Conservation (phyloP, 495 filamentous ascomycete species). For the Sporormia fimetaria region DNA sequence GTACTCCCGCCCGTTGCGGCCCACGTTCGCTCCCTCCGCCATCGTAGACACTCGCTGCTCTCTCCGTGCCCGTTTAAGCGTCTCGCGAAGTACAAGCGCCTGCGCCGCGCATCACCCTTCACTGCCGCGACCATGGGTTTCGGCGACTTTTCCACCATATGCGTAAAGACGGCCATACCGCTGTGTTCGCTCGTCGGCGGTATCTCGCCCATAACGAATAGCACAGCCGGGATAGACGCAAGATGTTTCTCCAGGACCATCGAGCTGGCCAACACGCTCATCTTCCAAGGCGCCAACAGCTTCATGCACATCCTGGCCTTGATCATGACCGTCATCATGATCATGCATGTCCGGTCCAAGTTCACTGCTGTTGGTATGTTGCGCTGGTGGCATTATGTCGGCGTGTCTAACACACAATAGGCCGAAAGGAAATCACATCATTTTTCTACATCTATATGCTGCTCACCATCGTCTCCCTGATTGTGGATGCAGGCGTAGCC, state of each 20-base stretch:
- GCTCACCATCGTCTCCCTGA: conserved; percentile 75
- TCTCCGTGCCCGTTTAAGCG: too few species aligned
- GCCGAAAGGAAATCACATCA: conserved; percentile 91
- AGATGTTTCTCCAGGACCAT: conserved; percentile 91
- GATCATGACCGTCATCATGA: conserved; percentile 91
- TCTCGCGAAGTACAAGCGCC: too few species aligned
- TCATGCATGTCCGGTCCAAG: conserved; percentile 89
- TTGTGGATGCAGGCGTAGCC: conserved; percentile 87
- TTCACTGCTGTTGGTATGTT: conserved; percentile 95
- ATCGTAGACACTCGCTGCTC: too few species aligned
- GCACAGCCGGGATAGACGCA: conserved; percentile 67
- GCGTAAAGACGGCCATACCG: conserved; percentile 71
- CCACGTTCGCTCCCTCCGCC: too few species aligned
- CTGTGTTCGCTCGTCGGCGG: conserved; percentile 79
- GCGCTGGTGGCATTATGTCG: neutral
- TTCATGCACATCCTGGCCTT: conserved; percentile 90
- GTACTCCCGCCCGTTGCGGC: too few species aligned
- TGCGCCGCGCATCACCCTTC: neutral
- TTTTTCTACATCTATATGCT: conserved; percentile 98
- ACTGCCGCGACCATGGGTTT: conserved; percentile 55
- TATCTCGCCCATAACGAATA: conserved; percentile 50
- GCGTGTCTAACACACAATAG: conserved; percentile 39
- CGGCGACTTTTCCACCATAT: conserved; percentile 80
- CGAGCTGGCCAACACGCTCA: conserved; percentile 93
- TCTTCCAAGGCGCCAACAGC: conserved; percentile 84